Percentiles rank a stretch among this genome's conserved stretches.
Conservation (phyloP, 768 basidiomycete species). For the Kwoniella sp. region DNA sequence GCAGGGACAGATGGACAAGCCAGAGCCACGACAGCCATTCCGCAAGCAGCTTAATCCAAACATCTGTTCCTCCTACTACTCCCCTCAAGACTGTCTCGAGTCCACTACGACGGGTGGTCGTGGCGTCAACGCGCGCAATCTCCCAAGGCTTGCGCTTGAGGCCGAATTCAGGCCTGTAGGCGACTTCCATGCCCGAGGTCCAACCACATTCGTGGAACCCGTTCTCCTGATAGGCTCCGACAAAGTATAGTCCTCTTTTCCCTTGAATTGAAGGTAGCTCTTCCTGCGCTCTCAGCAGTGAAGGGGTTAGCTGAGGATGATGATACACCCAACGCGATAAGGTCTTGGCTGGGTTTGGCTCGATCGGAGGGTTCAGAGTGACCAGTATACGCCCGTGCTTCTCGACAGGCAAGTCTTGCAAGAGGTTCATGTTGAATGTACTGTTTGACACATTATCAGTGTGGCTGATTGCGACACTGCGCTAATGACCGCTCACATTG, state of each 20-base stretch:
- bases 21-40: no score
- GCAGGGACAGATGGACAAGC: no score
- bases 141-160: neutral
- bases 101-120: neutral
- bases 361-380: constrained; percentile 6
- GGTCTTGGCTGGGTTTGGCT: constrained; percentile 1
- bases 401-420: neutral
- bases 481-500: neutral
- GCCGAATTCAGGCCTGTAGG: constrained; percentile 1
- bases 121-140: neutral
- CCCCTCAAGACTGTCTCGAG: neutral
- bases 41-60: no score
- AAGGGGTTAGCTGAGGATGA: constrained; percentile 7
- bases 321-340: constrained; percentile 4
- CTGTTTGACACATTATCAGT: neutral
- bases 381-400: constrained; percentile 5
- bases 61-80: neutral
- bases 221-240: constrained; percentile 5
- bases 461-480: neutral
- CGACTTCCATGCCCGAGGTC: constrained; percentile 1
- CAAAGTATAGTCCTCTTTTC: constrained; percentile 4
- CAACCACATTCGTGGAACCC: constrained; percentile 14
- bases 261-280: constrained; percentile 2
- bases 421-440: constrained; percentile 9
- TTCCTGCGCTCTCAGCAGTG: neutral